These are phyloP conservation scores for Microcyclospora pomicola DNA, from an alignment of 2,329 filamentous ascomycete species.

Conservation along the genomic window DNA sequence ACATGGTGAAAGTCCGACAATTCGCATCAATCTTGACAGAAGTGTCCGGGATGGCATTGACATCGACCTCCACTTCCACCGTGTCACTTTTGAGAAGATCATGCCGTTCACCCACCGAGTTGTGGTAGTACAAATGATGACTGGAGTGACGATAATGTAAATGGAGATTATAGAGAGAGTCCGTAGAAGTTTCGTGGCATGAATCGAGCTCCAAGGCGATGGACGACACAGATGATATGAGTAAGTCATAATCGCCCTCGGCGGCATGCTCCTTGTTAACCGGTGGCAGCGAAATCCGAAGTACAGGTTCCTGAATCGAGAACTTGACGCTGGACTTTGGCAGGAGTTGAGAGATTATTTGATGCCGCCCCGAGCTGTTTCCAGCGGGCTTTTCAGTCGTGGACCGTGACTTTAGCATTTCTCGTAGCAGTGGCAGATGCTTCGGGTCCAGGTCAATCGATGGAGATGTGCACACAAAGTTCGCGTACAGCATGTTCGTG, in stretches of 20 bases:
- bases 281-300: constrained; percentile 76
- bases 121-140: constrained; percentile 90
- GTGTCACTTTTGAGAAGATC: constrained; percentile 79
- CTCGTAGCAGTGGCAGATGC: constrained; percentile 73
- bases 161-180: constrained; percentile 73
- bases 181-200: constrained; percentile 75
- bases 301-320: constrained; percentile 88
- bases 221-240: constrained; percentile 90
- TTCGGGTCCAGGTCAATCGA: constrained; percentile 86
- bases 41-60: constrained; percentile 75
- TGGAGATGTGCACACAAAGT: constrained; percentile 89
- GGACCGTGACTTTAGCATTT: constrained; percentile 45
- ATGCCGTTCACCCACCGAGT: constrained; percentile 65
- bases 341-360: constrained; percentile 74
- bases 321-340: constrained; percentile 92
- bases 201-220: constrained; percentile 88
- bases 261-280: constrained; percentile 44
- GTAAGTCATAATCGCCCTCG: constrained; percentile 77
- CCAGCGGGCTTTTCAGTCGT: constrained; percentile 1
- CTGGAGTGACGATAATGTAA: constrained; percentile 72
- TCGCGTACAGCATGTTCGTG: constrained; percentile 90
- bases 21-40: constrained; percentile 67
- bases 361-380: constrained; percentile 32
- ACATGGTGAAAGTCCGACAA: constrained; percentile 74
- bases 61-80: constrained; percentile 71